A percentile compares a stretch with the other conserved stretches of the same genome.
Evolutionary conservation across 768 basidiomycete species (phyloP).

Genomic region (Tricholoma furcatifolium): DNA sequence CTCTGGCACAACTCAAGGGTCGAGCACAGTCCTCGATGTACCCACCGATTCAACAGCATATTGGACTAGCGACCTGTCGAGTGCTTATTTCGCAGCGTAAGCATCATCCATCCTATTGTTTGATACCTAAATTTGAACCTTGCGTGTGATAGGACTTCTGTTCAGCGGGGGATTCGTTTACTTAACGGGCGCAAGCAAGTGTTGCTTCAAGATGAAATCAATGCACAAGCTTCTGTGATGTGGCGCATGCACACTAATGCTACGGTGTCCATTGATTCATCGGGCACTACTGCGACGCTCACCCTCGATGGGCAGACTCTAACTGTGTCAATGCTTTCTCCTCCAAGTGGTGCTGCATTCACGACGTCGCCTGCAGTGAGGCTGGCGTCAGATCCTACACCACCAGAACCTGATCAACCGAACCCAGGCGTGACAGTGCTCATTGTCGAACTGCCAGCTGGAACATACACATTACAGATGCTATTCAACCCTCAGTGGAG

Average conservation of each 20-base stretch:
- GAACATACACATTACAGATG: conserved; percentile 77
- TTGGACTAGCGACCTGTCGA: conserved; percentile 75
- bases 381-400: conserved; percentile 57
- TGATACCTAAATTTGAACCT: conserved; percentile 4
- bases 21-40: conserved; percentile 74
- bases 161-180: conserved; percentile 81
- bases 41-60: conserved; percentile 73
- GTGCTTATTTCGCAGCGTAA: conserved; percentile 75
- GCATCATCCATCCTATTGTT: conserved; percentile 24
- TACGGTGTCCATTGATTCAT: conserved; percentile 46
- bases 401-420: conserved; percentile 61
- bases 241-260: conserved; percentile 99
- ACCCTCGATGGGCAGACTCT: conserved; percentile 67
- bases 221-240: conserved; percentile 52
- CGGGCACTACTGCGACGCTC: conserved; percentile 72
- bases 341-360: conserved; percentile 69
- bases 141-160: conserved; percentile 47
- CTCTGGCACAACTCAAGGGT: conserved; percentile 68
- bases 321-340: conserved; percentile 63
- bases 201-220: conserved; percentile 91
- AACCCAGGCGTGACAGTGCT: conserved; percentile 84
- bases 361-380: conserved; percentile 52
- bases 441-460: conserved; percentile 65
- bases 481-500: conserved; percentile 95
- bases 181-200: conserved; percentile 86